These are phyloP conservation scores for Comarum palustre DNA, from an alignment of 306 rosid species.

Conservation along the genomic window DNA sequence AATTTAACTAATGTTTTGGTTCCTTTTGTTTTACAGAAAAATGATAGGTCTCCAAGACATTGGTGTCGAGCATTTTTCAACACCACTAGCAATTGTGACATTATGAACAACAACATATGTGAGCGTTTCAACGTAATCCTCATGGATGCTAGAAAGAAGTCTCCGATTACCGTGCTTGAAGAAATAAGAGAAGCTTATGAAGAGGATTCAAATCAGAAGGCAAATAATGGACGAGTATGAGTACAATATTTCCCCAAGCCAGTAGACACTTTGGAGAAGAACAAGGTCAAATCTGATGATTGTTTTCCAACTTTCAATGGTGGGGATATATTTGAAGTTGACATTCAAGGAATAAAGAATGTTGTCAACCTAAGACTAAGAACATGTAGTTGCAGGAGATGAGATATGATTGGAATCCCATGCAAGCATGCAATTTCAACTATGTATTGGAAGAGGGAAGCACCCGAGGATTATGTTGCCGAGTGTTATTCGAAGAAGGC, in stretches of 20 bases:
- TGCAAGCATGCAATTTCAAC: background rate
- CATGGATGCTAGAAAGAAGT: too few species aligned
- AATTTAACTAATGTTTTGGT: too few species aligned
- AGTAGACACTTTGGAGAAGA: background rate
- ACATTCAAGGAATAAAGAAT: too few species aligned
- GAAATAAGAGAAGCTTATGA: too few species aligned
- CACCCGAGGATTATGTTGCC: background rate
- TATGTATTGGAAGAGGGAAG: background rate
- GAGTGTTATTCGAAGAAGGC: background rate
- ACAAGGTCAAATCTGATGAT: background rate
- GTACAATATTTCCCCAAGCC: too few species aligned
- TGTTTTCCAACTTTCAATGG: background rate
- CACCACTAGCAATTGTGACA: background rate
- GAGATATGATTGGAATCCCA: background rate
- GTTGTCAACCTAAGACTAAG: background rate
- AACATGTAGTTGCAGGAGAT: background rate
- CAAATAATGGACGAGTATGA: too few species aligned
- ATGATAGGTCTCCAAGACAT: too few species aligned
- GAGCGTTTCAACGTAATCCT: too few species aligned
- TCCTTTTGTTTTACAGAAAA: too few species aligned
- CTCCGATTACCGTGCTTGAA: too few species aligned
- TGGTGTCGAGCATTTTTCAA: slow-evolving; percentile 26
- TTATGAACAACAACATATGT: too few species aligned
- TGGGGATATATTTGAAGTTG: background rate
- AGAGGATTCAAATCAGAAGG: too few species aligned